Evolutionary conservation across 768 basidiomycete species (phyloP).

Genomic region (Agrocybe pediades): DNA sequence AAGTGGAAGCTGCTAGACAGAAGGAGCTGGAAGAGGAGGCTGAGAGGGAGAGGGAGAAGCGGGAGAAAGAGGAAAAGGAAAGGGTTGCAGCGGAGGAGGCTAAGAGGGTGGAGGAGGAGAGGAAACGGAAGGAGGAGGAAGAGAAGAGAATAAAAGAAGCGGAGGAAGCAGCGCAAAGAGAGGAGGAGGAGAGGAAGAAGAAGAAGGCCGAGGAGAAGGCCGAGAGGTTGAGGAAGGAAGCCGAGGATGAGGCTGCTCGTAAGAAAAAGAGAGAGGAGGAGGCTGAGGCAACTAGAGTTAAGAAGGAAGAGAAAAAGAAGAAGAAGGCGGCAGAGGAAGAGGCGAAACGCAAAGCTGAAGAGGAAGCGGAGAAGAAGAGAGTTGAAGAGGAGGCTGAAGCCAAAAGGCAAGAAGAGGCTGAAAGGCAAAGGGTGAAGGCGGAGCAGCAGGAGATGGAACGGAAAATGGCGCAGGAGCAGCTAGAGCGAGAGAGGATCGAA

Average conservation of each 20-base stretch:
- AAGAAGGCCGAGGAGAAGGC: background rate
- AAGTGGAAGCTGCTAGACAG: conserved; percentile 8
- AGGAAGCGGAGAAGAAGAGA: background rate
- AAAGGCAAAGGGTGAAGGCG: conserved; percentile 2
- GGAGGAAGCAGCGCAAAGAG: background rate
- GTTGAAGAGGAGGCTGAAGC: conserved; percentile 9
- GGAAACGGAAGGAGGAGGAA: background rate
- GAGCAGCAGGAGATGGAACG: background rate
- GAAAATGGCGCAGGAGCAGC: conserved; percentile 1
- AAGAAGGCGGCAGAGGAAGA: background rate
- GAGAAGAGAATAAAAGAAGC: background rate
- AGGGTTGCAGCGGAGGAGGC: background rate
- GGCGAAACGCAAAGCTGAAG: background rate
- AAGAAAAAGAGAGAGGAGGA: conserved; percentile 10
- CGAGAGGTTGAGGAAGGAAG: conserved; percentile 4
- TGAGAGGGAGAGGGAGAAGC: conserved; percentile 1
- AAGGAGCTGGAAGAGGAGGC: conserved; percentile 6
- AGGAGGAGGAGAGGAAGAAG: background rate
- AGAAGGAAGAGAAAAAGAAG: background rate
- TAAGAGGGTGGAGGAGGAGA: background rate
- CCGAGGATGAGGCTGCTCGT: background rate
- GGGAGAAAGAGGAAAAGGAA: conserved; percentile 5
- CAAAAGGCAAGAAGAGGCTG: conserved; percentile 5
- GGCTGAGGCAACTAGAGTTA: conserved; percentile 8
- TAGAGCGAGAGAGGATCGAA: background rate